A percentile compares a stretch with the other conserved stretches of the same genome.
Evolutionary conservation across 1,284 basidiomycete genomes (phyloP).

Genomic region (Ceratobasidium sp.): DNA sequence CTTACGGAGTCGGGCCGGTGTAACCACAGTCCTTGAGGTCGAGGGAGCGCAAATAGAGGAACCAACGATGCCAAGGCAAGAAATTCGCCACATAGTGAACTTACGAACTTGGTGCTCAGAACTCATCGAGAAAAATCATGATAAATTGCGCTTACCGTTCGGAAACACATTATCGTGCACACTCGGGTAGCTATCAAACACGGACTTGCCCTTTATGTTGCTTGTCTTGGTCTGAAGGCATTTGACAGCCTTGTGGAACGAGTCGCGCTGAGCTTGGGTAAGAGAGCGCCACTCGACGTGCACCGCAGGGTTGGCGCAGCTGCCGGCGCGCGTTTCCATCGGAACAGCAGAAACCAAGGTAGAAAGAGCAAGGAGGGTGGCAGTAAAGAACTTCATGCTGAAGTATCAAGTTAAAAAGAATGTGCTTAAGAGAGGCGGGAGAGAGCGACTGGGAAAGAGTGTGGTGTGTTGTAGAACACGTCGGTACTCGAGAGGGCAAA

Average conservation of each 20-base stretch:
- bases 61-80: slow-evolving; percentile 41
- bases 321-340: background rate
- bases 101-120: too few species aligned
- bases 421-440: background rate
- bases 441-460: slow-evolving; percentile 20
- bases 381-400: slow-evolving; percentile 24
- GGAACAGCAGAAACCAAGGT: slow-evolving; percentile 7
- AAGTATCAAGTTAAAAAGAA: slow-evolving; percentile 18
- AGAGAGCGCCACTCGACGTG: slow-evolving; percentile 42
- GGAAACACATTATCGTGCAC: slow-evolving; percentile 36
- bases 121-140: background rate
- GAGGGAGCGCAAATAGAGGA: slow-evolving; percentile 31
- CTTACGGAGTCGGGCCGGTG: slow-evolving; percentile 36
- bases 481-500: background rate
- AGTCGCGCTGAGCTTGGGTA: slow-evolving; percentile 30
- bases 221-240: slow-evolving; percentile 34
- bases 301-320: slow-evolving; percentile 14
- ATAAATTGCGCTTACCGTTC: too few species aligned
- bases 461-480: slow-evolving; percentile 35
- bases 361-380: slow-evolving; percentile 21
- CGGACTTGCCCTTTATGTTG: slow-evolving; percentile 4
- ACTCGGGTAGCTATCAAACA: slow-evolving; percentile 37
- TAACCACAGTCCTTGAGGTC: slow-evolving; percentile 42
- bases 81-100: slow-evolving; percentile 38
- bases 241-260: slow-evolving; percentile 39